Conservation (phyloP, 768 basidiomycete species). For the Calocybe gangraenosa region DNA sequence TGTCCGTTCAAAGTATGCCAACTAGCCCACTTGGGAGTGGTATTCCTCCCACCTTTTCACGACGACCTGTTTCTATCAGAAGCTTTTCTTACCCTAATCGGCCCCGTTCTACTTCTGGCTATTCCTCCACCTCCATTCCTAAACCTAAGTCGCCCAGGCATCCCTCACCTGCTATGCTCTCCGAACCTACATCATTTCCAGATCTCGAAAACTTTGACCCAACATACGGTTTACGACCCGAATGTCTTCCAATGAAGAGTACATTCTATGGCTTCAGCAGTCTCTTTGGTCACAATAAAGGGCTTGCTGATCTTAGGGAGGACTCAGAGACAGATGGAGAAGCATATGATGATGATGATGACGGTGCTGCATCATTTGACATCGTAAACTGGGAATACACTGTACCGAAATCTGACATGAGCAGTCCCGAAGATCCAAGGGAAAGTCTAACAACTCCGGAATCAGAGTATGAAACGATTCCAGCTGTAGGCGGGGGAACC, state of each 20-base stretch:
- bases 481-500: constrained; percentile 87
- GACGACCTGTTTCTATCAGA: constrained; percentile 9
- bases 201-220: constrained; percentile 88
- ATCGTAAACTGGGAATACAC: constrained; percentile 69
- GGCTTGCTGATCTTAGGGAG: constrained; percentile 79
- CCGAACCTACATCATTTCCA: constrained; percentile 27
- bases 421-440: constrained; percentile 31
- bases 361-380: constrained; percentile 49
- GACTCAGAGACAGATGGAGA: constrained; percentile 46
- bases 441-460: constrained; percentile 35
- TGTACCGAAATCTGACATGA: constrained; percentile 42
- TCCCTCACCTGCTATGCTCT: constrained; percentile 19
- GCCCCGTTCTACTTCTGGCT: constrained; percentile 39
- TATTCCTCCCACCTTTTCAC: background rate
- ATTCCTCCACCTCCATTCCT: constrained; percentile 23
- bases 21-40: constrained; percentile 9
- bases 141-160: constrained; percentile 17
- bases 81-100: constrained; percentile 18
- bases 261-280: constrained; percentile 76
- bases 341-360: constrained; percentile 30
- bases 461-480: constrained; percentile 78
- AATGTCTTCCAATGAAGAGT: constrained; percentile 82
- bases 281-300: constrained; percentile 63
- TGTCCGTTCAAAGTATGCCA: constrained; percentile 20
- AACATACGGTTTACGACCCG: constrained; percentile 92